Evolutionary conservation across 495 filamentous ascomycete genomes (phyloP).

Genomic region (Hypoxylon intermedium): DNA sequence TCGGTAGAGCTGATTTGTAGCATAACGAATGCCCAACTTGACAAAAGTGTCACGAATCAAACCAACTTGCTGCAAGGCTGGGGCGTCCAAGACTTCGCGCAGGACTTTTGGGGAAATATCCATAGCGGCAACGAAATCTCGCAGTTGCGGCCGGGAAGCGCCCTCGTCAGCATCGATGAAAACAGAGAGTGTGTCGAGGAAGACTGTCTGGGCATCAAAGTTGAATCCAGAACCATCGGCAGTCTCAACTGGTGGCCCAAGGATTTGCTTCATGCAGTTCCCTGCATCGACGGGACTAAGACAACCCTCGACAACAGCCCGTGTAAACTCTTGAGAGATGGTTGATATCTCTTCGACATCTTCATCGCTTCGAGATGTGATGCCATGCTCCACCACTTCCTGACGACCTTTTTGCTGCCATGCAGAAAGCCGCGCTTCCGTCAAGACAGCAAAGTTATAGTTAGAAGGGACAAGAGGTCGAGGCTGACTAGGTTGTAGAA

Average conservation of each 20-base stretch:
- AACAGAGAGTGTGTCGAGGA: slow-evolving; percentile 82
- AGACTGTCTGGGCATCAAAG: slow-evolving; percentile 71
- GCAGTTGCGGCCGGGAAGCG: slow-evolving; percentile 49
- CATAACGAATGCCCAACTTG: slow-evolving; percentile 82
- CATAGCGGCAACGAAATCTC: slow-evolving; percentile 69
- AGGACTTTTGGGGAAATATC: slow-evolving; percentile 74
- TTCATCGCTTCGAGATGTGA: slow-evolving; percentile 66
- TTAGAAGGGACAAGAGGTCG: slow-evolving; percentile 41
- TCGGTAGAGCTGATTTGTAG: slow-evolving; percentile 90
- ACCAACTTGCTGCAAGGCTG: slow-evolving; percentile 73
- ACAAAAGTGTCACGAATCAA: slow-evolving; percentile 85
- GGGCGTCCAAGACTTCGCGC: slow-evolving; percentile 82
- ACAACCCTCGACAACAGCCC: slow-evolving; percentile 71
- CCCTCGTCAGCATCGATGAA: slow-evolving; percentile 71
- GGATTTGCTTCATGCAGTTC: slow-evolving; percentile 73
- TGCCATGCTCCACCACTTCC: slow-evolving; percentile 57
- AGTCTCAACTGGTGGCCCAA: slow-evolving; percentile 61
- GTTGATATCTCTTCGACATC: slow-evolving; percentile 70
- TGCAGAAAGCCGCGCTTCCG: slow-evolving; percentile 52
- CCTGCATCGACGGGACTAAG: slow-evolving; percentile 73
- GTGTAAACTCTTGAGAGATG: slow-evolving; percentile 85
- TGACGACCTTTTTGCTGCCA: slow-evolving; percentile 60
- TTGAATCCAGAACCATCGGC: slow-evolving; percentile 49
- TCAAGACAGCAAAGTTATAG: slow-evolving; percentile 58
- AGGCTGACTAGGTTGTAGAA: slow-evolving; percentile 30